Conservation (phyloP, 73 alveolate species). For the Loxodes magnus region DNA sequence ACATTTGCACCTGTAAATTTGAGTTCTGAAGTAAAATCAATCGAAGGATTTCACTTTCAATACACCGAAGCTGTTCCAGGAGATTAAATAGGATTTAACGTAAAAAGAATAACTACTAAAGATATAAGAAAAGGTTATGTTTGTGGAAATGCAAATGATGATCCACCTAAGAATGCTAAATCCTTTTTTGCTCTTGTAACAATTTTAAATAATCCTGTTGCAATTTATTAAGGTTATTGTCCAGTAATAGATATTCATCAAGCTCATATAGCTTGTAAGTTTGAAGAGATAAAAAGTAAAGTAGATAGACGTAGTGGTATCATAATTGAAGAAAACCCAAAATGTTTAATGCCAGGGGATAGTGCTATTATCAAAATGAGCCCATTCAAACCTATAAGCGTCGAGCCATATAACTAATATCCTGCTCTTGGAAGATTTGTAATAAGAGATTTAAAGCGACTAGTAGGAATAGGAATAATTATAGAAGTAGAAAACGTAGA, state of each 20-base stretch:
- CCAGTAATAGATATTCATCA: conserved; percentile 35
- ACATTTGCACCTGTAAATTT: conserved; percentile 74
- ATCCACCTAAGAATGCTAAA: conserved; percentile 44
- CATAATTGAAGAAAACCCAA: conserved; percentile 34
- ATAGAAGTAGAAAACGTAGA: conserved; percentile 19
- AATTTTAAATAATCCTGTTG: conserved; percentile 36
- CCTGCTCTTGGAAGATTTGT: conserved; percentile 67
- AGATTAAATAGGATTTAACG: conserved; percentile 80
- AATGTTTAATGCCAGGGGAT: conserved; percentile 27
- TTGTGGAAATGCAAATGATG: conserved; percentile 53
- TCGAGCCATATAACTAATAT: conserved; percentile 25
- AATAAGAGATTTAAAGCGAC: conserved; percentile 46
- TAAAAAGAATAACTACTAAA: conserved; percentile 62
- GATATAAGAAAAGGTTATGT: conserved; percentile 63
- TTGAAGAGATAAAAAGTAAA: conserved; percentile 21
- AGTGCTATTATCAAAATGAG: conserved; percentile 28
- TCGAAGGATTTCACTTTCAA: too few relatives aligned
- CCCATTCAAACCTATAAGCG: conserved; percentile 54
- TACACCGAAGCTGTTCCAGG: conserved; percentile 94
- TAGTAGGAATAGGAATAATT: conserved; percentile 58
- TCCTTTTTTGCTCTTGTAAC: conserved; percentile 33
- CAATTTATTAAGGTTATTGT: conserved; percentile 31
- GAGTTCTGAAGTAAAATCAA: conserved; percentile 66
- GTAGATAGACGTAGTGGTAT: conserved; percentile 21
- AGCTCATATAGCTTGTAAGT: conserved; percentile 31